Conservation (phyloP, 106 monocot species). For the Dioscorea dumetorum region DNA sequence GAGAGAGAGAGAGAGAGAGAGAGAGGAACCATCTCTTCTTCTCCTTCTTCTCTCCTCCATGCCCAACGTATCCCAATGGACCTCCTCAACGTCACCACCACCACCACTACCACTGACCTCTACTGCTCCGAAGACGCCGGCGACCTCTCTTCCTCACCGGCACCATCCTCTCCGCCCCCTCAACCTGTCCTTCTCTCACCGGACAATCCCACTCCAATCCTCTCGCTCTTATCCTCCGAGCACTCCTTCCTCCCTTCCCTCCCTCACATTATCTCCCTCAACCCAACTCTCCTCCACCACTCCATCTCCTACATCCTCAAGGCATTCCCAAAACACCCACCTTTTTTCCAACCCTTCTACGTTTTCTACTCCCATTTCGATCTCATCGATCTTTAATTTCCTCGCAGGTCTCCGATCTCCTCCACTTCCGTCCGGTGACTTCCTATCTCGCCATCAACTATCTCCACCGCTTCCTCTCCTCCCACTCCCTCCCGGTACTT, state of each 20-base stretch:
- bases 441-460: constrained; percentile 66
- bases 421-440: constrained; percentile 53
- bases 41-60: neutral
- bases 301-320: constrained; percentile 75
- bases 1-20: neutral
- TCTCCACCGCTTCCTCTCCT: constrained; percentile 75
- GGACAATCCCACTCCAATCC: constrained; percentile 8
- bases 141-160: constrained; percentile 7
- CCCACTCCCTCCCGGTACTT: constrained; percentile 35
- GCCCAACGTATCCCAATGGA: neutral
- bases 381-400: neutral
- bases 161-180: neutral
- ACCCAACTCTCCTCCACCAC: constrained; percentile 45
- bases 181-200: neutral
- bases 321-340: constrained; percentile 8
- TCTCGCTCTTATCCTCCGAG: constrained; percentile 25
- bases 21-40: neutral
- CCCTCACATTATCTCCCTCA: constrained; percentile 8
- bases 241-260: constrained; percentile 30
- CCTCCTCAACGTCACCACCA: neutral
- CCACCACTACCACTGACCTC: neutral
- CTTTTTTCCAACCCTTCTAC: neutral
- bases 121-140: constrained; percentile 14
- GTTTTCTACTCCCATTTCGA: neutral
- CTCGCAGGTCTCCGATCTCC: constrained; percentile 42